phyloP scores from a whole-genome alignment of 805 yeast species.

The Yamadazyma takamatsuzukensis region DNA sequence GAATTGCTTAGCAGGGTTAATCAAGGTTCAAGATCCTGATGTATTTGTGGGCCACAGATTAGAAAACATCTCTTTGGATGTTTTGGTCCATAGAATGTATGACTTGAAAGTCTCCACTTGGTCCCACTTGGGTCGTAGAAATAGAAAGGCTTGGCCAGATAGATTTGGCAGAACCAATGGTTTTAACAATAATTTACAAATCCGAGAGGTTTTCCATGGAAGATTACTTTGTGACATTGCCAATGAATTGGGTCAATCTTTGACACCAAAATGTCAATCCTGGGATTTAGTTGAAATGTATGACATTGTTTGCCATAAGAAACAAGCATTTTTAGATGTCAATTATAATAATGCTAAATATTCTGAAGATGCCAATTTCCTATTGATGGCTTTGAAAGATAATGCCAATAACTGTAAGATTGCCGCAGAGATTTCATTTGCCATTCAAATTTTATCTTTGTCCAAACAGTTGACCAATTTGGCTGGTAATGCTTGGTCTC shows the following conservation, averaged over 20 bases:
- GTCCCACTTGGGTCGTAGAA: conserved; percentile 80
- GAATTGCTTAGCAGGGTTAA: conserved; percentile 66
- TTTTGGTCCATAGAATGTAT: conserved; percentile 75
- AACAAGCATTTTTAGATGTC: conserved; percentile 61
- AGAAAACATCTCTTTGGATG: conserved; percentile 74
- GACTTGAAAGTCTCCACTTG: conserved; percentile 72
- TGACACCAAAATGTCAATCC: conserved; percentile 86
- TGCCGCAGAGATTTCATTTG: conserved; percentile 74
- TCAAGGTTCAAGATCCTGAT: conserved; percentile 84
- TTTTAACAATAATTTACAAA: conserved; percentile 47
- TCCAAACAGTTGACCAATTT: conserved; percentile 88
- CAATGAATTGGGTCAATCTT: conserved; percentile 91
- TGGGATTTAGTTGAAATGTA: conserved; percentile 95
- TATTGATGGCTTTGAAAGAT: conserved; percentile 69
- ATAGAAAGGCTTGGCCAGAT: conserved; percentile 74
- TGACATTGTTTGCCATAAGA: conserved; percentile 66
- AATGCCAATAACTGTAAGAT: conserved; percentile 63
- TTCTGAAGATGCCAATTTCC: conserved; percentile 61
- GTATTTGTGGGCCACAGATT: conserved; percentile 83
- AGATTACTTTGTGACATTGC: conserved; percentile 88
- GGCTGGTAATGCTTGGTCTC: conserved; percentile 98
- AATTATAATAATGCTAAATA: conserved; percentile 66
- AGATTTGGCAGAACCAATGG: conserved; percentile 54
- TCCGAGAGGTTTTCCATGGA: conserved; percentile 76
- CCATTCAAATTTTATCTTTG: conserved; percentile 79